Evolutionary conservation across 2,329 filamentous ascomycete genomes (phyloP).

Genomic region (Alternaria sp.): DNA sequence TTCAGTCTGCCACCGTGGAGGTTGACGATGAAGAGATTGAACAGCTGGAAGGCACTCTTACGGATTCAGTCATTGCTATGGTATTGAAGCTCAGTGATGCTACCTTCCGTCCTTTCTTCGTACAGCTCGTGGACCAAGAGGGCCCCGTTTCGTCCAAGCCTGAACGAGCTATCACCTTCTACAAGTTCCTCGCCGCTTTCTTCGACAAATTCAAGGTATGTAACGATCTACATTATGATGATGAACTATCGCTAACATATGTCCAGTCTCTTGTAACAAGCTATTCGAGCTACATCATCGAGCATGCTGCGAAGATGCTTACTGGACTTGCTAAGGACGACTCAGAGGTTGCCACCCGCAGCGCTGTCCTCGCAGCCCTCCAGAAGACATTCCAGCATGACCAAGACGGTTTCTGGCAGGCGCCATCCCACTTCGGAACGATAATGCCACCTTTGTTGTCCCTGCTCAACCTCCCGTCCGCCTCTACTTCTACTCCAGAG

Average conservation of each 20-base stretch:
- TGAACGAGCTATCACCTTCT: conserved; percentile 75
- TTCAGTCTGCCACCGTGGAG: conserved; percentile 50
- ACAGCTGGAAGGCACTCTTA: conserved; percentile 70
- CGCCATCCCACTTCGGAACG: conserved; percentile 82
- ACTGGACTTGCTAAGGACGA: conserved; percentile 49
- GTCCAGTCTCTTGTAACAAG: conserved; percentile 83
- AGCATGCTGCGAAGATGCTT: conserved; percentile 74
- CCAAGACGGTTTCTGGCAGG: conserved; percentile 96
- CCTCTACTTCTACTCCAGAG: conserved; percentile 20
- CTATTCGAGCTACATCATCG: conserved; percentile 86
- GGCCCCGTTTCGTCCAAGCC: conserved; percentile 25
- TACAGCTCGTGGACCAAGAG: conserved; percentile 83
- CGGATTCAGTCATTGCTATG: conserved; percentile 83
- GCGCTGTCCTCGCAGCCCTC: conserved; percentile 75
- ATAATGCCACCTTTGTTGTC: conserved; percentile 74
- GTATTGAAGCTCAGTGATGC: conserved; percentile 97
- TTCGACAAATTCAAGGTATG: conserved; percentile 80
- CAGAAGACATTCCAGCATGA: conserved; percentile 84
- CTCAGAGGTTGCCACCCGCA: conserved; percentile 69
- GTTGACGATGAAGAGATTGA: conserved; percentile 62
- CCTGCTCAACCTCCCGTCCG: conserved; percentile 59
- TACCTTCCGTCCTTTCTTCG: conserved; percentile 90
- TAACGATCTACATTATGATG: conserved; percentile 5
- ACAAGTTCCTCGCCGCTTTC: conserved; percentile 80
- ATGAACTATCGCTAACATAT: conserved; percentile 22